These are phyloP conservation scores for Podaxis sp. DNA, from an alignment of 768 basidiomycete species.

Conservation along the genomic window DNA sequence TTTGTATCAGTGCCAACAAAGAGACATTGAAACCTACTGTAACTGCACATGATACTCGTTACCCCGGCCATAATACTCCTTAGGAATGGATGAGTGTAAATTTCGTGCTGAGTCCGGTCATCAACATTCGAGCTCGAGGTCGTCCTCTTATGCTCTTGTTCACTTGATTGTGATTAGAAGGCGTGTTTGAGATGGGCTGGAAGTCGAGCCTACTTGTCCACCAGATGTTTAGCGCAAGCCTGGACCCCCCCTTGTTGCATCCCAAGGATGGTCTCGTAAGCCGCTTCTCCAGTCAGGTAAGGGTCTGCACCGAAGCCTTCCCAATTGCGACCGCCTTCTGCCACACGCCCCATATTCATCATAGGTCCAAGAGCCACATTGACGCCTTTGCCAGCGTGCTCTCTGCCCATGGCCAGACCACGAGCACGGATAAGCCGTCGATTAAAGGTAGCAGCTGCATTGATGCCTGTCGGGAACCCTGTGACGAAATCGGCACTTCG, in stretches of 20 bases:
- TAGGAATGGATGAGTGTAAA: conserved; percentile 71
- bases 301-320: conserved; percentile 96
- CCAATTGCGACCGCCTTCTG: conserved; percentile 86
- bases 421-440: conserved; percentile 75
- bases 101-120: conserved; percentile 77
- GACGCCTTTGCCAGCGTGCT: conserved; percentile 83
- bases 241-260: conserved; percentile 80
- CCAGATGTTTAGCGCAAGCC: conserved; percentile 83
- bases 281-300: conserved; percentile 73
- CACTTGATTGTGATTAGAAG: conserved; percentile 35
- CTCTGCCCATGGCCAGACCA: conserved; percentile 77
- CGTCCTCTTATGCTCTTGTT: conserved; percentile 66
- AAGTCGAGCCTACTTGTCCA: conserved; percentile 59
- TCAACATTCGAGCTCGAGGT: conserved; percentile 66
- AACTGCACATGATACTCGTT: conserved; percentile 74
- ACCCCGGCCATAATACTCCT: conserved; percentile 75
- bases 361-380: conserved; percentile 78
- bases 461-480: conserved; percentile 83
- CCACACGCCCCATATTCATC: conserved; percentile 90
- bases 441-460: conserved; percentile 79
- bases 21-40: conserved; percentile 43
- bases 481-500: conserved; percentile 73
- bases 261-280: conserved; percentile 84
- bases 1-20: not conserved
- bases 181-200: not conserved